phyloP scores from a whole-genome alignment of 179 eudicot genomes.

The Sideroxylon spinosum region DNA sequence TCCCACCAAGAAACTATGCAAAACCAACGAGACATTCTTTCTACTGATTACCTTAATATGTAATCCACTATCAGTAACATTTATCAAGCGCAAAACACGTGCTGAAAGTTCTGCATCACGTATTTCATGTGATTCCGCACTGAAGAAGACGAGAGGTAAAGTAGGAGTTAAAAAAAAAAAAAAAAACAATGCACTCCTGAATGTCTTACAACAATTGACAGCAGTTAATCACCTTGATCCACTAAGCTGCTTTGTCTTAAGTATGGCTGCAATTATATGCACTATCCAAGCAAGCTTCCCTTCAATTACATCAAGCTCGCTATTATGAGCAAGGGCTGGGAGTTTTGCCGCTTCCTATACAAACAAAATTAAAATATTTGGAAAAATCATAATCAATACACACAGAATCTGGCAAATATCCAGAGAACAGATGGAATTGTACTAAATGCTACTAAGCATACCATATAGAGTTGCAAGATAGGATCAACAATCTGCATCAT shows the following conservation, averaged over 20 bases:
- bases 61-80: slow-evolving; percentile 83
- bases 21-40: not conserved
- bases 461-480: slow-evolving; percentile 29
- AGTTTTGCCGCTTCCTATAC: slow-evolving; percentile 25
- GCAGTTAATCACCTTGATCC: slow-evolving; percentile 52
- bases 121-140: slow-evolving; percentile 87
- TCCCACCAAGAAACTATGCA: slow-evolving; percentile 6
- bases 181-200: not conserved
- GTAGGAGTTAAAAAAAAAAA: slow-evolving; percentile 1
- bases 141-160: slow-evolving; percentile 25
- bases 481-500: slow-evolving; percentile 28
- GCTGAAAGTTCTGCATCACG: slow-evolving; percentile 96
- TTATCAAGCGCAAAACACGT: slow-evolving; percentile 80
- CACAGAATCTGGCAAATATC: slow-evolving; percentile 23
- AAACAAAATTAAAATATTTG: not conserved
- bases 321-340: slow-evolving; percentile 38
- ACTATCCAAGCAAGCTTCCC: slow-evolving; percentile 95
- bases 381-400: slow-evolving; percentile 4
- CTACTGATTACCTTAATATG: slow-evolving; percentile 39
- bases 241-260: slow-evolving; percentile 68
- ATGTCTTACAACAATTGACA: not conserved
- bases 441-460: slow-evolving; percentile 11
- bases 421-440: slow-evolving; percentile 43
- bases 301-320: slow-evolving; percentile 67
- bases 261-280: slow-evolving; percentile 83